Evolutionary conservation across 257 asterid genomes (phyloP).

Genomic region (Penstemon barbatus): DNA sequence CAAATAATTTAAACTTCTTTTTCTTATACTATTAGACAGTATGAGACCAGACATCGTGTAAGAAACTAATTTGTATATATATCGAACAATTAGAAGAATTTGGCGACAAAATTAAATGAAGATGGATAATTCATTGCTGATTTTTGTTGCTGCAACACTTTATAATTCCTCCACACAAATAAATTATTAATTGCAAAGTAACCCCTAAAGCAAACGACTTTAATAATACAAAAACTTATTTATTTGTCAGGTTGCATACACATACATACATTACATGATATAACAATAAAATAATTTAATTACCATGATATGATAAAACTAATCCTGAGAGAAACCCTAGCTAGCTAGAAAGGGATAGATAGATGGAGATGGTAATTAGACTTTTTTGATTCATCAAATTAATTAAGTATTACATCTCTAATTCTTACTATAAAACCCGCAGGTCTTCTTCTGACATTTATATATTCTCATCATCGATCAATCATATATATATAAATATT

Average conservation of each 20-base stretch:
- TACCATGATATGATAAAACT: constrained; percentile 35
- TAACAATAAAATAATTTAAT: constrained; percentile 6
- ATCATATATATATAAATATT: too few species aligned
- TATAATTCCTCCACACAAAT: constrained; percentile 38
- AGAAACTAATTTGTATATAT: too few species aligned
- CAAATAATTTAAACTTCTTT: too few species aligned
- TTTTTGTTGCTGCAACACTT: too few species aligned
- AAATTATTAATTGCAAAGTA: constrained; percentile 27
- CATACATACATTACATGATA: constrained; percentile 2
- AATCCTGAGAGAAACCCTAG: constrained; percentile 82
- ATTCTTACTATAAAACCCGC: constrained; percentile 62
- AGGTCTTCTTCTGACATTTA: constrained; percentile 60
- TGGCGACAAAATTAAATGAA: too few species aligned
- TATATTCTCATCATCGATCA: constrained; percentile 25
- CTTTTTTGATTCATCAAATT: constrained; percentile 41
- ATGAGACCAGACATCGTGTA: too few species aligned
- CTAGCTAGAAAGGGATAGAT: constrained; percentile 12
- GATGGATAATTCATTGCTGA: too few species aligned
- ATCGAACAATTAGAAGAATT: too few species aligned
- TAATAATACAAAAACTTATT: constrained; percentile 36
- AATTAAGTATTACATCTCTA: constrained; percentile 53
- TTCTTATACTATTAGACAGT: too few species aligned
- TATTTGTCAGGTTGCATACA: constrained; percentile 40
- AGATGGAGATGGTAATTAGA: constrained; percentile 27
- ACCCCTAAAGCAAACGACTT: constrained; percentile 40